Evolutionary conservation across 768 basidiomycete genomes (phyloP), one percentile per base, ranked within the genome.

Genomic region (Suillus subaureus): DNA sequence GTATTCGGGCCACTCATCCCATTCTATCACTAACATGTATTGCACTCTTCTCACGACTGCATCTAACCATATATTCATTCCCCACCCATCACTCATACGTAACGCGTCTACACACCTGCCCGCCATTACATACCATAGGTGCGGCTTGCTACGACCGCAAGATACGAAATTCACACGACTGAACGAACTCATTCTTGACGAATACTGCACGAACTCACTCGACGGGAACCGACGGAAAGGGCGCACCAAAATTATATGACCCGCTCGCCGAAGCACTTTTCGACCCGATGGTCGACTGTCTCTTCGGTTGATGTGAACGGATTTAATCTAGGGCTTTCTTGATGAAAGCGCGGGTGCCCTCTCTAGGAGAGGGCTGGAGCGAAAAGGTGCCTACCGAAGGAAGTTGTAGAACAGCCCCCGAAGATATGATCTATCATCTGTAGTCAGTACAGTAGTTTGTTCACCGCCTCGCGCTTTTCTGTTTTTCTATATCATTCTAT

Each of bases 171-270:
- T 45, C 23, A 69, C 55, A 78, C 71, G 74, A 78, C 69, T 68
- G 70, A 76, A 67, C 68, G 74, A 78, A 73, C 63, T 58, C 64
- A 76, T 78, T 79, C 76, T 79, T 74, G 78, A 78, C 73, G 75
- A 77, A 77, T 70, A 65, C 40, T 75, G 60, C 18, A 78, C 68
- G 73, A 77, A 68, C 64, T 71, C 73, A 73, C 61, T 60, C 75
- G 63, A 76, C 67, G 67, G 74, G 74, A 68, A 68, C 68, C 72
- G 70, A 70, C 72, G 75, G 67, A 61, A 62, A 64, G 63, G 65
- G 64, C 47, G 31, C 64, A 64, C 71, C 72, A 64, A 71, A 68
- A 61, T 66, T 69, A 68, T 62, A 68, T 68, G 31, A 61, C 68
- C 70, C 71, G 62, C 69, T 67, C 69, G 57, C 40, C n/a, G 67